Evolutionary conservation across 1,284 basidiomycete genomes (phyloP).

Genomic region (Cutaneotrichosporon cavernicola): DNA sequence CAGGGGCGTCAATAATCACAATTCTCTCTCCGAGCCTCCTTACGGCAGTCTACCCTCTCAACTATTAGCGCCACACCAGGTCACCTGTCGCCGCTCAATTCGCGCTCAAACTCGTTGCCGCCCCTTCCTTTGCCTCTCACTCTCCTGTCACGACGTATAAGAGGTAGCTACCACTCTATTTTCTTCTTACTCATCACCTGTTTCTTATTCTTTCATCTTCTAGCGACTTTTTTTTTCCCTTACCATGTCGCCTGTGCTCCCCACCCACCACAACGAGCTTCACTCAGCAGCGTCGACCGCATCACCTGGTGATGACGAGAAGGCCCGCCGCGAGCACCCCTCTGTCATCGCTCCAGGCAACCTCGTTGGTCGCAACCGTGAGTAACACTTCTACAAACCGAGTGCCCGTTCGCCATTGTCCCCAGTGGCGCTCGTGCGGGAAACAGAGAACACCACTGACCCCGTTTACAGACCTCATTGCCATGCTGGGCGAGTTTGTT

Average conservation of each 20-base stretch:
- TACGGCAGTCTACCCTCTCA: no score
- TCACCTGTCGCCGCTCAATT: neutral
- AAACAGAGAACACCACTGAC: constrained; percentile 1
- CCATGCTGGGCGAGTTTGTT: constrained; percentile 55
- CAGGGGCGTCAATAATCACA: no score
- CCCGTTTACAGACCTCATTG: constrained; percentile 44
- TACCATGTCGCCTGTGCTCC: constrained; percentile 17
- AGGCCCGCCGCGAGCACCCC: constrained; percentile 2
- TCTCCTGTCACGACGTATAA: neutral
- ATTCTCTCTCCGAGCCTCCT: neutral
- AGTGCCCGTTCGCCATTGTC: neutral
- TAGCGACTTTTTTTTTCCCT: neutral
- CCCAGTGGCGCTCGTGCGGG: neutral
- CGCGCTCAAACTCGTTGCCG: neutral
- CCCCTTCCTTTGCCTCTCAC: neutral
- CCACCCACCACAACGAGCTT: constrained; percentile 14
- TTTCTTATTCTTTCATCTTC: neutral
- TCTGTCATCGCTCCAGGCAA: constrained; percentile 10
- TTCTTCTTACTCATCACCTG: neutral
- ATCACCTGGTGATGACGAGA: constrained; percentile 6
- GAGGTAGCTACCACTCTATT: neutral
- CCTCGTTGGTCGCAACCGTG: constrained; percentile 21
- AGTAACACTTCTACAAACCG: constrained; percentile 12
- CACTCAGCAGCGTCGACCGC: constrained; percentile 10
- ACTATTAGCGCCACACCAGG: neutral